Base-by-base conservation (phyloP, 108 stramenopile species). In the Cyclotella sp. region DNA sequence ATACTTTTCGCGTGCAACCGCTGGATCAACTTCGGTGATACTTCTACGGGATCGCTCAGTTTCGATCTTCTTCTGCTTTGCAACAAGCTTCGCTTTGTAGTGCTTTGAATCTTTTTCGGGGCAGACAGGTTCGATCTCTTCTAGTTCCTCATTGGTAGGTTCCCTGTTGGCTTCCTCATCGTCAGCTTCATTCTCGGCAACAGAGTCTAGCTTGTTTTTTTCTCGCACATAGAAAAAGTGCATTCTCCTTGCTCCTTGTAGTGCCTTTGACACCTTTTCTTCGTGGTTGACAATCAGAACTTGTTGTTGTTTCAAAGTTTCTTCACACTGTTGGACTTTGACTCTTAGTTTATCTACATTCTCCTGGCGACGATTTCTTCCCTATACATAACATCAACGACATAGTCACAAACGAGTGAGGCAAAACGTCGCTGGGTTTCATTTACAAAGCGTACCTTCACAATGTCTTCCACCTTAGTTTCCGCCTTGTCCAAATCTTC, bases 61-160 rank as follows among this genome's bases (percentile, higher is more conserved):
- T 55, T 86, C 88, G 51, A 96, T 85, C 71, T 81, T 84, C 59
- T 83, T 75, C 26, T 78, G 65, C 15, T 67, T 69, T 13, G 63
- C 55, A 22, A 76, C 64, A 44, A 90, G 59, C 82, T 81, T 88
- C 8, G 79, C 69, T 60, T 84, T 47, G 72, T 88, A 93, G 49
- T 84, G 77, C 45, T 84, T 77, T 0, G 69, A 24, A 63, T 88
- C 82, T 53, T 90, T 82, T 12, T 28, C 51, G 13, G 72, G 53
- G 9, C 72, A 58, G 28, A 72, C 49, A 15, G 73, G 60, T 19
- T 89, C 93, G 39, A 94, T 87, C 16, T 58, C 67, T 59, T 87
- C 93, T 4, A 96, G 84, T 18, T 94, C 95, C 30, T 88, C 87
- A 11, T 80, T 84, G 15, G 86, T 87, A 42, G 89, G 87, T 16